phyloP scores from a whole-genome alignment of 2,329 filamentous ascomycete genomes.

The Cladophialophora bantiana region DNA sequence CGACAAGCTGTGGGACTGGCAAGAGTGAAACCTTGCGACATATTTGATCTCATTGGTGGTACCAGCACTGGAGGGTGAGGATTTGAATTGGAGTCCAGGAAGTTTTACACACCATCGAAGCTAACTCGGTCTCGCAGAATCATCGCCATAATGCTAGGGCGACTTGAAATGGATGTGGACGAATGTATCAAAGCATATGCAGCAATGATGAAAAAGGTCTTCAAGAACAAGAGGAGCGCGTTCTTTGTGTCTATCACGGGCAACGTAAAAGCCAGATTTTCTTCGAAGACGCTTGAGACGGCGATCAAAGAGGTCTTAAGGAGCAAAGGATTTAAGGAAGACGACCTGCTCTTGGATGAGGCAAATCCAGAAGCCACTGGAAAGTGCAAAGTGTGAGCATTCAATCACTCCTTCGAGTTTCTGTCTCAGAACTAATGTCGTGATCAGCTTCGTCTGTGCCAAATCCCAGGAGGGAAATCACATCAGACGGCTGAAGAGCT shows the following conservation, averaged over 20 bases:
- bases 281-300: constrained; percentile 41
- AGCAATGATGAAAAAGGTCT: constrained; percentile 41
- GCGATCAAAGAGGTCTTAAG: constrained; percentile 41
- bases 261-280: constrained; percentile 39
- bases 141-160: constrained; percentile 50
- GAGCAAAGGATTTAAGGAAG: constrained; percentile 29
- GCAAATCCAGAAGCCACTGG: constrained; percentile 34
- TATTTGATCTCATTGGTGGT: constrained; percentile 37
- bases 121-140: constrained; percentile 33
- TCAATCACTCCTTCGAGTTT: not conserved
- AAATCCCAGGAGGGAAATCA: constrained; percentile 30
- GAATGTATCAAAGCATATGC: constrained; percentile 46
- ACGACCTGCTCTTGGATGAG: constrained; percentile 38
- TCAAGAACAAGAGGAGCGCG: constrained; percentile 37
- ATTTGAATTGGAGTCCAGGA: not conserved
- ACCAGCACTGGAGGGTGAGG: constrained; percentile 38
- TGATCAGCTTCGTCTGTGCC: constrained; percentile 41
- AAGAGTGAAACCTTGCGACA: constrained; percentile 31
- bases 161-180: constrained; percentile 47
- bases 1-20: constrained; percentile 9
- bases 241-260: constrained; percentile 19
- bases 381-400: constrained; percentile 42
- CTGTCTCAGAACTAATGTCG: constrained; percentile 10
- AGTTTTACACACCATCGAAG: not conserved
- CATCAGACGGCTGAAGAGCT: constrained; percentile 42